Percentiles rank a stretch among this genome's conserved stretches.
Evolutionary conservation across 78 protist genomes (phyloP).

Genomic region (Dictyostelium capitatum): DNA sequence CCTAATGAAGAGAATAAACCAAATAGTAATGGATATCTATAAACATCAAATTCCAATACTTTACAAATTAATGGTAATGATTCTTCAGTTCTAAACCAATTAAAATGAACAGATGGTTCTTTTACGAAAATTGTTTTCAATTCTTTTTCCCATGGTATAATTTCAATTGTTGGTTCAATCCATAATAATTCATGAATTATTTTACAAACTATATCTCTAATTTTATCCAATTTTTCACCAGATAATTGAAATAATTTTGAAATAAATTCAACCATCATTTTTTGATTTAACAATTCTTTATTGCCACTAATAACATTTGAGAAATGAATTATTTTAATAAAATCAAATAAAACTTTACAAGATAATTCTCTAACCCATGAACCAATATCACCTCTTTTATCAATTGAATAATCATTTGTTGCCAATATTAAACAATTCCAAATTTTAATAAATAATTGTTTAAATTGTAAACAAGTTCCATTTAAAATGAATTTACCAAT

Average conservation of each 20-base stretch:
- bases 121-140: not conserved
- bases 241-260: constrained; percentile 38
- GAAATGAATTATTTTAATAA: not conserved
- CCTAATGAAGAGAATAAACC: constrained; percentile 72
- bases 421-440: constrained; percentile 9
- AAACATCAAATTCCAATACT: constrained; percentile 12
- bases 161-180: not conserved
- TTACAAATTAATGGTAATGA: constrained; percentile 43
- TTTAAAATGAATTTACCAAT: constrained; percentile 11
- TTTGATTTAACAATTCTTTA: not conserved
- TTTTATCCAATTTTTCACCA: constrained; percentile 66
- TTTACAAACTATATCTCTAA: constrained; percentile 37
- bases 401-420: constrained; percentile 76
- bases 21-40: constrained; percentile 3
- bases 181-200: constrained; percentile 2
- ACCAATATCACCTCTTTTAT: constrained; percentile 86
- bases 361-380: constrained; percentile 89
- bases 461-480: not conserved
- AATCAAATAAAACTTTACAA: constrained; percentile 10
- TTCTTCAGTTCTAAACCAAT: constrained; percentile 56
- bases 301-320: not conserved
- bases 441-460: not conserved
- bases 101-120: not conserved
- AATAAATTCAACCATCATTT: not conserved
- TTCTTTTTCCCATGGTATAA: not conserved